These are phyloP conservation scores for Aspergillus ustus DNA, from an alignment of 2,329 filamentous ascomycete genomes.

Conservation along the genomic window DNA sequence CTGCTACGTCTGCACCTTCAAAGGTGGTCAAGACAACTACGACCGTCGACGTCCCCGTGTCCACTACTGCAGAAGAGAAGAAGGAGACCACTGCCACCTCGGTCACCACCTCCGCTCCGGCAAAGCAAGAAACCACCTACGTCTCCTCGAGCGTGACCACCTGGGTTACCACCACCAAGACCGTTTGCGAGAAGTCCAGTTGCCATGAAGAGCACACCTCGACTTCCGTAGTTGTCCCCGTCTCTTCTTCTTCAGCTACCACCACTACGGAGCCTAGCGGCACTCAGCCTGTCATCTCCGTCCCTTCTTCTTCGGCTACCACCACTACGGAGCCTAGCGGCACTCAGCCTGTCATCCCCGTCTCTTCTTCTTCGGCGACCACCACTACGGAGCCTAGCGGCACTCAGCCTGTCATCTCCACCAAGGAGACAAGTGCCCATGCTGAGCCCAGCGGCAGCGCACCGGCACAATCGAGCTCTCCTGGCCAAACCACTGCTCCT, in stretches of 20 bases:
- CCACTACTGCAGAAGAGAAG: neutral
- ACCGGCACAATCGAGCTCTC: neutral
- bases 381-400: neutral
- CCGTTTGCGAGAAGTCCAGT: neutral
- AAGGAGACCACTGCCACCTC: neutral
- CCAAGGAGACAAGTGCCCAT: neutral
- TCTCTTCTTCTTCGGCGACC: constrained; percentile 20
- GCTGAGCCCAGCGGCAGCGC: neutral
- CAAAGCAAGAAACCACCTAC: neutral
- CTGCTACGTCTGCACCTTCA: neutral
- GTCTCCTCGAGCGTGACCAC: neutral
- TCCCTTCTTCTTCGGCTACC: constrained; percentile 20
- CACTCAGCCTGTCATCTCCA: neutral
- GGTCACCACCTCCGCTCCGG: neutral
- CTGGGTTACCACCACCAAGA: constrained; percentile 5
- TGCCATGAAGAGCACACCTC: constrained; percentile 8
- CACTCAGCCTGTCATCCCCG: neutral
- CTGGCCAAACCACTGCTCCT: constrained; percentile 11
- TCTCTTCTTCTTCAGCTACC: constrained; percentile 19
- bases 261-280: neutral
- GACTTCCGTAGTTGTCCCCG: constrained; percentile 5
- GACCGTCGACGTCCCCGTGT: neutral
- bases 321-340: constrained; percentile 9
- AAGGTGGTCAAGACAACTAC: neutral
- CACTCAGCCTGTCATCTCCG: constrained; percentile 2